Percentiles rank a stretch among this genome's conserved stretches.
These are phyloP conservation scores for Colletotrichum salicis DNA, from an alignment of 2,329 filamentous ascomycete species.

Conservation along the genomic window DNA sequence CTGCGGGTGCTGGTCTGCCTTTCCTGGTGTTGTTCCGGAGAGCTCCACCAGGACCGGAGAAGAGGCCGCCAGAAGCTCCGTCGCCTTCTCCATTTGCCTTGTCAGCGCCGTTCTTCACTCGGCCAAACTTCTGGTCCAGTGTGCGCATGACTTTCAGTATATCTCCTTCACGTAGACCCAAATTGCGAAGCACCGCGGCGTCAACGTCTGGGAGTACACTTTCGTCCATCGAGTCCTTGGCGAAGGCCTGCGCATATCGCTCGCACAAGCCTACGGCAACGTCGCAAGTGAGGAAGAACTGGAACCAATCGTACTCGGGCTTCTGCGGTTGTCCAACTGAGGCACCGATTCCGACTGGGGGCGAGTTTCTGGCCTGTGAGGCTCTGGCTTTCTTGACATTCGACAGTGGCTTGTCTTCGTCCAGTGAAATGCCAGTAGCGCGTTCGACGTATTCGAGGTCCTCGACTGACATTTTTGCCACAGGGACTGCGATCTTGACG, in stretches of 20 bases:
- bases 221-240: slow-evolving; percentile 94
- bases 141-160: slow-evolving; percentile 94
- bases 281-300: slow-evolving; percentile 94
- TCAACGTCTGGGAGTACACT: slow-evolving; percentile 91
- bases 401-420: slow-evolving; percentile 93
- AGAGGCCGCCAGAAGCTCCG: slow-evolving; percentile 67
- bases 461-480: slow-evolving; percentile 93
- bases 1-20: slow-evolving; percentile 85
- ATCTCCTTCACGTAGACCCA: slow-evolving; percentile 96
- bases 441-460: slow-evolving; percentile 96
- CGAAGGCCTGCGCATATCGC: slow-evolving; percentile 89
- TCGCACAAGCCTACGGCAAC: slow-evolving; percentile 94
- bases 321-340: slow-evolving; percentile 68
- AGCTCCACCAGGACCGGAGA: slow-evolving; percentile 91
- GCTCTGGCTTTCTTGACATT: slow-evolving; percentile 74
- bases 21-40: slow-evolving; percentile 95
- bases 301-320: slow-evolving; percentile 96
- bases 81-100: slow-evolving; percentile 62
- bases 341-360: slow-evolving; percentile 57
- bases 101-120: slow-evolving; percentile 71
- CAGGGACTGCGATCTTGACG: slow-evolving; percentile 96
- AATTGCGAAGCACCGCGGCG: slow-evolving; percentile 80
- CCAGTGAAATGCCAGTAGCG: slow-evolving; percentile 85
- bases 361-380: slow-evolving; percentile 44
- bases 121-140: slow-evolving; percentile 82